Conservation (phyloP, 768 basidiomycete genomes). For the Suillus americanus region DNA sequence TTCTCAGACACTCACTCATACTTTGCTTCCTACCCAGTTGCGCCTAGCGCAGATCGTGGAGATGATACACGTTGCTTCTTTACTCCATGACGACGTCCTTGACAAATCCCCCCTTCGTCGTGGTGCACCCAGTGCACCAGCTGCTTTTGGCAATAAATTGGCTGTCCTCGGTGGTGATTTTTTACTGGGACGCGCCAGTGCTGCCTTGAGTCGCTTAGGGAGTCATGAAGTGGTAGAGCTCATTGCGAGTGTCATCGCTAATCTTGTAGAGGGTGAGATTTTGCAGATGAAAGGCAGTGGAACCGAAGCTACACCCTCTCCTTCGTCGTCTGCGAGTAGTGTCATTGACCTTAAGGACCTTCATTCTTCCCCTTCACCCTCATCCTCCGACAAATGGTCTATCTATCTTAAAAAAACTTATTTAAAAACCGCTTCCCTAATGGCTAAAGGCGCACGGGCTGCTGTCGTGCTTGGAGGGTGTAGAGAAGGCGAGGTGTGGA, state of each 20-base stretch:
- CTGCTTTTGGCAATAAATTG: constrained; percentile 88
- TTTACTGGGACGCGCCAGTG: constrained; percentile 86
- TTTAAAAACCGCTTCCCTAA: constrained; percentile 86
- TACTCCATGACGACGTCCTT: constrained; percentile 90
- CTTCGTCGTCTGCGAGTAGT: background rate
- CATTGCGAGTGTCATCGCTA: constrained; percentile 87
- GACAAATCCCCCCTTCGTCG: constrained; percentile 75
- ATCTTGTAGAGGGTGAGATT: constrained; percentile 96
- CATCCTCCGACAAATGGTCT: constrained; percentile 59
- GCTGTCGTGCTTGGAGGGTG: constrained; percentile 88
- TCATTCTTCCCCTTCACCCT: constrained; percentile 37
- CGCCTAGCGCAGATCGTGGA: constrained; percentile 95
- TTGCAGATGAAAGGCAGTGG: constrained; percentile 55
- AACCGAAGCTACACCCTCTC: constrained; percentile 3
- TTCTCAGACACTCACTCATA: constrained; percentile 34
- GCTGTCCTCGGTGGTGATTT: constrained; percentile 95
- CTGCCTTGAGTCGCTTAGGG: constrained; percentile 84
- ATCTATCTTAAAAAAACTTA: constrained; percentile 91
- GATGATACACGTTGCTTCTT: constrained; percentile 96
- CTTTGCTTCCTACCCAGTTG: constrained; percentile 77
- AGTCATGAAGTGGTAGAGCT: constrained; percentile 91
- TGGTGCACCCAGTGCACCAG: constrained; percentile 63
- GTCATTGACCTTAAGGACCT: constrained; percentile 38
- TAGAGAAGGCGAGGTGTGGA: constrained; percentile 73
- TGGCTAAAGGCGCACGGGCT: constrained; percentile 85